Percentiles rank a stretch among this genome's conserved stretches.
phyloP scores from a whole-genome alignment of 306 rosid genomes.

The Corylus avellana region DNA sequence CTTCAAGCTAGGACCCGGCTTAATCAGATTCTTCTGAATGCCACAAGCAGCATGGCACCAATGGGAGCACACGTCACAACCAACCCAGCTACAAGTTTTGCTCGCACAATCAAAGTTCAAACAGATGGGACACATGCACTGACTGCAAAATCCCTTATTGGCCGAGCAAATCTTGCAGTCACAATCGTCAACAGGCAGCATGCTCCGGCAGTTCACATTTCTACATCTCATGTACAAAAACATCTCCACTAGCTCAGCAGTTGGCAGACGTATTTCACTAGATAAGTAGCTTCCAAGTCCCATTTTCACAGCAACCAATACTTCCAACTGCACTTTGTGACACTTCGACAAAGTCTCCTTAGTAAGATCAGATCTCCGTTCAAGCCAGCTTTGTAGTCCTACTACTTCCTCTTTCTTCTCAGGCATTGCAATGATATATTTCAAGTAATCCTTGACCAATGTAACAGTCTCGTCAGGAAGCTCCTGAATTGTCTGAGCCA shows the following conservation, averaged over 20 bases:
- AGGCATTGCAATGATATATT: slow-evolving; percentile 58
- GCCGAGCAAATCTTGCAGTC: slow-evolving; percentile 91
- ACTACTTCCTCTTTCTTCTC: slow-evolving; percentile 82
- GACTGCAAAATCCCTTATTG: slow-evolving; percentile 84
- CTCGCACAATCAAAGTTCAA: slow-evolving; percentile 93
- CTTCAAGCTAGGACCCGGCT: slow-evolving; percentile 91
- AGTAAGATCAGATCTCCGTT: slow-evolving; percentile 76
- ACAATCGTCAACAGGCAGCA: slow-evolving; percentile 93
- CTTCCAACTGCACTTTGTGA: slow-evolving; percentile 67
- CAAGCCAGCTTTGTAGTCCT: slow-evolving; percentile 63
- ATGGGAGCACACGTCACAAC: slow-evolving; percentile 94
- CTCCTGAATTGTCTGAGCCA: slow-evolving; percentile 70
- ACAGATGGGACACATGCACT: slow-evolving; percentile 96
- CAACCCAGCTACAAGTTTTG: slow-evolving; percentile 97
- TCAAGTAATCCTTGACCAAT: slow-evolving; percentile 63
- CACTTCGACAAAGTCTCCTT: slow-evolving; percentile 79
- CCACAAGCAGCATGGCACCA: slow-evolving; percentile 99
- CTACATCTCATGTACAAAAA: slow-evolving; percentile 78
- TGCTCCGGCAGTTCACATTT: slow-evolving; percentile 68
- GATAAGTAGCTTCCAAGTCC: slow-evolving; percentile 69
- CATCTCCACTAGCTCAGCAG: slow-evolving; percentile 68
- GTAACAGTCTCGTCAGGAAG: slow-evolving; percentile 59
- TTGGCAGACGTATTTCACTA: slow-evolving; percentile 46
- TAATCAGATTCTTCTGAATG: slow-evolving; percentile 75
- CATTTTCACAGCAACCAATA: slow-evolving; percentile 76